Conservation (phyloP, 2,329 filamentous ascomycete species). For the Nemania sp. region DNA sequence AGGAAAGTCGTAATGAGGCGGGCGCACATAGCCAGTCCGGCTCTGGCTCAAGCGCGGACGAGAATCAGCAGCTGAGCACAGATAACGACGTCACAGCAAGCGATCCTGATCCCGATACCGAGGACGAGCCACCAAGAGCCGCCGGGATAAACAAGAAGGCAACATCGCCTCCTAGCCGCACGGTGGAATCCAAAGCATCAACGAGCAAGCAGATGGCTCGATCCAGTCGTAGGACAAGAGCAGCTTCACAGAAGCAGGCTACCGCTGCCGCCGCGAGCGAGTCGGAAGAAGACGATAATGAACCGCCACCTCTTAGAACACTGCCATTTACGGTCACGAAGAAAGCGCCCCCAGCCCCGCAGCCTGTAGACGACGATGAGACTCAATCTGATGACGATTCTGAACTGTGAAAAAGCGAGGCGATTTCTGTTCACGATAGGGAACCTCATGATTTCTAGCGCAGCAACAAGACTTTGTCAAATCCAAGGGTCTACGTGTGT, state of each 20-base stretch:
- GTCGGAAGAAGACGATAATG: conserved; percentile 30
- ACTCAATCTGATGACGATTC: conserved; percentile 59
- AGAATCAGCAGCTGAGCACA: conserved; percentile 43
- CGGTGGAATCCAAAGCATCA: conserved; percentile 21
- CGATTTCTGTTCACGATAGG: too few species aligned
- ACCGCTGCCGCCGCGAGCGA: background rate
- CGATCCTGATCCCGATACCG: conserved; percentile 48
- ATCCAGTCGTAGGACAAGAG: conserved; percentile 12
- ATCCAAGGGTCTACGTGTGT: too few species aligned
- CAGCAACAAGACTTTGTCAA: too few species aligned
- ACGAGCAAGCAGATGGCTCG: conserved; percentile 15
- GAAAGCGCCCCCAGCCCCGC: conserved; percentile 33
- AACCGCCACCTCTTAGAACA: conserved; percentile 35
- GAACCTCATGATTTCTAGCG: too few species aligned
- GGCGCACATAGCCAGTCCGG: conserved; percentile 27
- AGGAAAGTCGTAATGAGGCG: conserved; percentile 27
- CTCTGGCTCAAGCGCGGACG: conserved; percentile 41
- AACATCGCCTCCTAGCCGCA: conserved; percentile 3
- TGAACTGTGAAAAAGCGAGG: conserved; percentile 49
- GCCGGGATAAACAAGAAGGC: conserved; percentile 17
- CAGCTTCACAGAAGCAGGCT: conserved; percentile 16
- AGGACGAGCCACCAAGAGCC: conserved; percentile 36
- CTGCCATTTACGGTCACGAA: conserved; percentile 51
- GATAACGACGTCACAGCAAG: conserved; percentile 47
- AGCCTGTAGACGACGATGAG: conserved; percentile 46